Percentiles rank a stretch among this genome's conserved stretches.
Evolutionary conservation across 202 grass and related monocot genomes (phyloP).

Genomic region (Saccharum hybrid): DNA sequence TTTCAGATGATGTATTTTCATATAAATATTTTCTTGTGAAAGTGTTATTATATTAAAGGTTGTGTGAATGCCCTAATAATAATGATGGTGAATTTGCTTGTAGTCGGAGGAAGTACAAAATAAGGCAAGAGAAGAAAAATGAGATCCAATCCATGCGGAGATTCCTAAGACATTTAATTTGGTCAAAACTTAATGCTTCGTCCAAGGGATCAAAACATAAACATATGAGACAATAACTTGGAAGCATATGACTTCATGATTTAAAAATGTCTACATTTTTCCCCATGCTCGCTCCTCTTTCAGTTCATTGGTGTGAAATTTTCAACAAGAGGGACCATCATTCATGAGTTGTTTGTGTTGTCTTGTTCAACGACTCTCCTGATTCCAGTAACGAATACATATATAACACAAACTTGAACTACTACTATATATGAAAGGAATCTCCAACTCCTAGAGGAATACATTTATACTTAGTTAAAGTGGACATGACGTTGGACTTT

Average conservation of each 20-base stretch:
- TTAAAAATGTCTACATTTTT: conserved; percentile 17
- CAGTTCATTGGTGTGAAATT: not conserved
- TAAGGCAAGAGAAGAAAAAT: not conserved
- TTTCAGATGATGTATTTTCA: not conserved
- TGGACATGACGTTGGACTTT: conserved; percentile 2
- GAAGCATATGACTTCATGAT: conserved; percentile 19
- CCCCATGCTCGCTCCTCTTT: not conserved
- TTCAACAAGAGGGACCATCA: conserved; percentile 19
- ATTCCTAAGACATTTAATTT: conserved; percentile 25
- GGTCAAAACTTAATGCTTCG: conserved; percentile 27
- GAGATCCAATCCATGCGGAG: not conserved
- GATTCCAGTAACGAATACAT: conserved; percentile 1
- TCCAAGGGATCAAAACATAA: conserved; percentile 18
- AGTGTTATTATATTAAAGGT: not conserved
- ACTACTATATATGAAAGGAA: conserved; percentile 27
- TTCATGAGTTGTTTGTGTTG: conserved; percentile 5
- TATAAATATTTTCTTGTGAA: not conserved
- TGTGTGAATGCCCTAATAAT: not conserved
- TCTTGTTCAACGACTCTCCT: conserved; percentile 12
- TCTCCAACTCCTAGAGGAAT: conserved; percentile 33
- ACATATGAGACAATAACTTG: conserved; percentile 7
- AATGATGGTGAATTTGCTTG: not conserved
- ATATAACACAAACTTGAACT: conserved; percentile 8
- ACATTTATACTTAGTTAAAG: not conserved
- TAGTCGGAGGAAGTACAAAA: not conserved